Conservation (phyloP, 2,329 filamentous ascomycete genomes). For the Microdochium trichocladiopsis region DNA sequence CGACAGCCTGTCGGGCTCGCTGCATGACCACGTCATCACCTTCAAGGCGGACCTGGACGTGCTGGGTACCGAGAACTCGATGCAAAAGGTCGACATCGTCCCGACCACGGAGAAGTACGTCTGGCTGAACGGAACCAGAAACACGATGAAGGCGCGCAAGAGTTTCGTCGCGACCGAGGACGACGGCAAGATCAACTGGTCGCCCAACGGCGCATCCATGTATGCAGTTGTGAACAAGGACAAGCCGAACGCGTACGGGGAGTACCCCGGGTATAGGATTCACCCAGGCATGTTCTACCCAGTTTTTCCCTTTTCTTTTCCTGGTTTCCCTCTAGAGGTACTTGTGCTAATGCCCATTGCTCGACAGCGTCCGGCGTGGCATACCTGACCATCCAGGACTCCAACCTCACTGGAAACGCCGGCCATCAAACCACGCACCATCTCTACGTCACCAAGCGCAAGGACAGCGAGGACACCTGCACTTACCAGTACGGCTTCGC, state of each 20-base stretch:
- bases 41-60: slow-evolving; percentile 49
- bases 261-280: slow-evolving; percentile 43
- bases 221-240: slow-evolving; percentile 45
- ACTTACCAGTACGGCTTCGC: slow-evolving; percentile 38
- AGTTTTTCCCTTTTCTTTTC: too few relatives aligned
- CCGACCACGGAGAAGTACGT: slow-evolving; percentile 28
- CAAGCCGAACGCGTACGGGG: slow-evolving; percentile 38
- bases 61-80: slow-evolving; percentile 36
- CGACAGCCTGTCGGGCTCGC: slow-evolving; percentile 36
- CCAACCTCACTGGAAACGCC: slow-evolving; percentile 34
- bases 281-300: slow-evolving; percentile 17
- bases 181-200: slow-evolving; percentile 38
- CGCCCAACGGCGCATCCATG: slow-evolving; percentile 35
- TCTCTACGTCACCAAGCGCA: slow-evolving; percentile 39
- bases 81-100: slow-evolving; percentile 26
- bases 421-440: slow-evolving; percentile 43
- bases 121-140: slow-evolving; percentile 40
- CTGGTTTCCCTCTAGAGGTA: background rate
- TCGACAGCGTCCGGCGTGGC: slow-evolving; percentile 18
- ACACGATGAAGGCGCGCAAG: slow-evolving; percentile 43
- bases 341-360: background rate
- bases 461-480: slow-evolving; percentile 42
- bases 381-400: slow-evolving; percentile 41
- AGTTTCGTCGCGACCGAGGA: slow-evolving; percentile 34
- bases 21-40: slow-evolving; percentile 50